Base-by-base conservation (phyloP, 768 basidiomycete species). In the Suillus lakei region DNA sequence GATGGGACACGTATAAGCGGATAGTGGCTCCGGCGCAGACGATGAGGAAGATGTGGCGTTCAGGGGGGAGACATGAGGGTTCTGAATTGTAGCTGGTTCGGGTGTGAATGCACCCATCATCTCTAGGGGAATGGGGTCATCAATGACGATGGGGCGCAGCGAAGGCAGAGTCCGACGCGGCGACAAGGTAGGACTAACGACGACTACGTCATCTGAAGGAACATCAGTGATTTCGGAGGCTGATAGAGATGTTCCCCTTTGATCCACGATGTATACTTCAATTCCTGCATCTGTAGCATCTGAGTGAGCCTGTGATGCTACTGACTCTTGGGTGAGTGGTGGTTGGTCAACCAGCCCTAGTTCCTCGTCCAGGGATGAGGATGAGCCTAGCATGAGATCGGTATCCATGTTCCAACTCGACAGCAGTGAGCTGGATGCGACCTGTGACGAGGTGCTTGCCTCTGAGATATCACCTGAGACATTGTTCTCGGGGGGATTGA, bases 1-100 rank as follows among this genome's bases (percentile, higher is more conserved):
- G 66, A 93, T 90, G 12, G 92, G 92, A 71, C 92, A 93, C 0
- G 84, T 86, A 73, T 92, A 93, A n/a, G 82, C 77, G 0, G 88
- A 83, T 18, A 91, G 81, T 0, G 78, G 79, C 50, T 75, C 74
- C 8, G 68, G 65, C 2, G 55, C 55, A 63, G 59, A 32, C 41
- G 64, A 63, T 41, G 62, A 53, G 6, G 62, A 63, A 16, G 38
- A 18, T 23, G 43, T 34, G 41, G 60, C 43, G 30, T 61, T 62
- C 15, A 38, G 21, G 39, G 61, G 61, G 30, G 26, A 16, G 13
- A 38, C 61, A 18, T 34, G 26, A 44, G 26, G 39, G 41, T 61
- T 63, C 61, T 61, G 44, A 15, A 28, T 56, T 32, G 60, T 16
- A 54, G 54, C 18, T 62, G 60, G 51, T 61, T 62, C 30, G 12